Evolutionary conservation across 495 filamentous ascomycete genomes (phyloP), one percentile per base, ranked within the genome.

Genomic region (Hypoxylon fragiforme): DNA sequence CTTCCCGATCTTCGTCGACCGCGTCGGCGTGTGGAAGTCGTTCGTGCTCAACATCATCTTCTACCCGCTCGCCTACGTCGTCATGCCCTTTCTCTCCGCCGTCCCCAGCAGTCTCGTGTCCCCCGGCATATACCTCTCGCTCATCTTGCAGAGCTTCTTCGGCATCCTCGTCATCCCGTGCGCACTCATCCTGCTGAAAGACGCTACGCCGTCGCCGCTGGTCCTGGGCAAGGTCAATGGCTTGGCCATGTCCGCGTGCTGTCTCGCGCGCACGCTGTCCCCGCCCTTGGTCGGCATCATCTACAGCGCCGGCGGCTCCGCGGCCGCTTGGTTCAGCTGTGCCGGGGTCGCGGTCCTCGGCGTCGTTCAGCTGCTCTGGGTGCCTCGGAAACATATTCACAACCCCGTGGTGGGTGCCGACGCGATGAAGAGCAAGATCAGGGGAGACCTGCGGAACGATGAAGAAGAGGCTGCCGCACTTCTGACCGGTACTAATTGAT

Each of bases 141-240:
- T 90, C 20, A 66, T 78, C 8, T 73, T 88, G 35, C 82, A 87
- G 37, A 87, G 87, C 55, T 73, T 85, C 53, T 81, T 86, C 51
- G 84, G 81, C 6, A 90, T 89, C 54, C 71, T 90, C 40, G 84
- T 77, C 16, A 87, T 85, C 53, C 86, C 86, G 0, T 76, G 87
- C 5, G 75, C 87, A 2, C 72, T 90, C 41, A 89, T 90, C 26
- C 72, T 90, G 4, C 73, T 90, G 61, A 90, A 89, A 57, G 84
- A 89, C 73, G 82, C 86, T 3, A 82, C 83, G 14, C 83, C 85
- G 5, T 80, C 80, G 0, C 73, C 78, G 8, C 78, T 73, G 0
- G 73, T 80, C 6, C 70, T 90, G 24, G 86, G 86, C 0, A 87
- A 81, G 58, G 84, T 90, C 62, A 90, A 90, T 50, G 86, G 86